Evolutionary conservation across 2,329 filamentous ascomycete genomes (phyloP).

Genomic region (Aspergillus amoenus): DNA sequence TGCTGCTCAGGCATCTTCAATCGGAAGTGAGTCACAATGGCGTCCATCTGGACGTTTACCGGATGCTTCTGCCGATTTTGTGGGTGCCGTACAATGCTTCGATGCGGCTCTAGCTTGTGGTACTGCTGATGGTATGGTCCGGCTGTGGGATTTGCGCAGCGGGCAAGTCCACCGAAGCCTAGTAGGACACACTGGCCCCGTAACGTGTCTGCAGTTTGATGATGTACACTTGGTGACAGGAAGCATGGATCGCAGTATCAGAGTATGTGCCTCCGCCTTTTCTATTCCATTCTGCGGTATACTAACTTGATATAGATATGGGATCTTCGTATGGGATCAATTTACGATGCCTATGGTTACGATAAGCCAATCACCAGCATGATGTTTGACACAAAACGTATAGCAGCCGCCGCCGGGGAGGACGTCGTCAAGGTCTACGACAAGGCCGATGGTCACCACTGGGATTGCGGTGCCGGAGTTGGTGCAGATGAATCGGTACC

Average conservation of each 20-base stretch:
- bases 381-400: conserved; percentile 92
- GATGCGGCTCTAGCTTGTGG: conserved; percentile 94
- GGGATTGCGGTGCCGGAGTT: conserved; percentile 89
- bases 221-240: conserved; percentile 93
- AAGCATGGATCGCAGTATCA: conserved; percentile 85
- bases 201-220: conserved; percentile 94
- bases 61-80: conserved; percentile 77
- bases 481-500: conserved; percentile 64
- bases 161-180: conserved; percentile 96
- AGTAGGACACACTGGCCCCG: conserved; percentile 91
- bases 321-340: conserved; percentile 94
- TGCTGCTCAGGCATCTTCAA: conserved; percentile 79
- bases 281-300: neutral
- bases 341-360: conserved; percentile 94
- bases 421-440: conserved; percentile 97
- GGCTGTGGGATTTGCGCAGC: conserved; percentile 93
- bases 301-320: conserved; percentile 68
- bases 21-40: conserved; percentile 66
- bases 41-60: conserved; percentile 64
- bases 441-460: conserved; percentile 91
- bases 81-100: conserved; percentile 92
- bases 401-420: conserved; percentile 86
- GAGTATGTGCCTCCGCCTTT: conserved; percentile 61
- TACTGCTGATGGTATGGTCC: conserved; percentile 95
- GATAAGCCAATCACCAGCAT: conserved; percentile 88